phyloP scores from a whole-genome alignment of 2,329 filamentous ascomycete genomes.

The Xylariales sp. region DNA sequence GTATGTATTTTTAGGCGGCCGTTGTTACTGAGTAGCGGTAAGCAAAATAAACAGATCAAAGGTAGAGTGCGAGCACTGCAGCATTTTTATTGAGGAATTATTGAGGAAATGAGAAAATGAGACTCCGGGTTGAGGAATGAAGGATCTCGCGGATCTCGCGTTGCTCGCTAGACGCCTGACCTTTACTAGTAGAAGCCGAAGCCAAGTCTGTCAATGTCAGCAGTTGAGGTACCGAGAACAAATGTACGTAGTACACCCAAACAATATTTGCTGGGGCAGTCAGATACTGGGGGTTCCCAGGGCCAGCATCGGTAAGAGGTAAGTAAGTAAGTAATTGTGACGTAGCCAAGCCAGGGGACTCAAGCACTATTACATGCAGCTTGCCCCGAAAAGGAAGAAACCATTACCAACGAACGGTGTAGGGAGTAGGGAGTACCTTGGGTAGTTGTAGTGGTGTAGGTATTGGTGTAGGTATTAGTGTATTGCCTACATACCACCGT shows the following conservation, averaged over 20 bases:
- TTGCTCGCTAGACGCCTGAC: slow-evolving; percentile 14
- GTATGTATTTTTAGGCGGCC: slow-evolving; percentile 1
- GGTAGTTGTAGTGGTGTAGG: too few species aligned
- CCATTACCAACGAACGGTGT: neutral
- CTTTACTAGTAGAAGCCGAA: slow-evolving; percentile 1
- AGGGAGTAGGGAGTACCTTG: neutral
- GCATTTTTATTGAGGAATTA: slow-evolving; percentile 25
- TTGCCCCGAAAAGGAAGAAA: slow-evolving; percentile 26
- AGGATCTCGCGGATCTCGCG: slow-evolving; percentile 29
- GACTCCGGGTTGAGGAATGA: slow-evolving; percentile 21
- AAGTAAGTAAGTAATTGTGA: slow-evolving; percentile 21
- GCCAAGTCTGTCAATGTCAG: slow-evolving; percentile 10
- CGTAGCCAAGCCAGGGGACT: slow-evolving; percentile 24
- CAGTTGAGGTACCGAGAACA: slow-evolving; percentile 15
- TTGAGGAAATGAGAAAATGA: slow-evolving; percentile 24
- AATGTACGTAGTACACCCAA: neutral
- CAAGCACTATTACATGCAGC: slow-evolving; percentile 9
- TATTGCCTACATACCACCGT: too few species aligned
- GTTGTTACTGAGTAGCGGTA: slow-evolving; percentile 1
- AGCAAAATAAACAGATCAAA: slow-evolving; percentile 7
- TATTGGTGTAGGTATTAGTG: too few species aligned
- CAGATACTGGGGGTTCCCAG: neutral
- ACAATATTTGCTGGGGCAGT: slow-evolving; percentile 12
- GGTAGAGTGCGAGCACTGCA: slow-evolving; percentile 3
- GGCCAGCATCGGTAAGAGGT: neutral